Evolutionary conservation across 2,329 filamentous ascomycete genomes (phyloP), one percentile per base, ranked within the genome.

Genomic region (Ceratocystis colombiana): DNA sequence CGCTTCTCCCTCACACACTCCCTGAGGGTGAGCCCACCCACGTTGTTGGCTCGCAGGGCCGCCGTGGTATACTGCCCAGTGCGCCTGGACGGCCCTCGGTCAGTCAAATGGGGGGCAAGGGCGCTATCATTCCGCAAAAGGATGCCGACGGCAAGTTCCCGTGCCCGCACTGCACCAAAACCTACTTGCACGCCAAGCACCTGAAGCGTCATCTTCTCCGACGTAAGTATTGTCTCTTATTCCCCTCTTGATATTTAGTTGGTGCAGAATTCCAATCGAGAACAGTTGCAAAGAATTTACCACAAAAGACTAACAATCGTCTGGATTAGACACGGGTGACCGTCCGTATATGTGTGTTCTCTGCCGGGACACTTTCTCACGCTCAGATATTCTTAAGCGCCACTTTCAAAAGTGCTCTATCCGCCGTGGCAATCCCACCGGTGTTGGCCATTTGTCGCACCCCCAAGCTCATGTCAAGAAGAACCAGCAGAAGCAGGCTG

Each of bases 371-470:
- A 97, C 92, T 44, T 99, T 99, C 78, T 96, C 90, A 62, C 88
- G 94, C 75, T 96, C 91, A 81, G 94, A 99, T 75, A 97, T 99
- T 70, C 80, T 99, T 73, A 99, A 99, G 82, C 90, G 94, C 70
- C 94, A 99, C 79, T 99, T 97, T 78, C 92, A 96, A 77, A 99
- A 99, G 80, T 99, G 94, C 79, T 96, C 94, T 48, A 90, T 96
- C 70, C 87, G 94, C 72, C 88, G 94, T 74, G 94, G 94, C 67
- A 97, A 97, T 77, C 93, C 94, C 65, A 96, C 91, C 17, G 92
- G 92, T 71, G 90, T 90, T 69, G 96, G 89, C 73, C 94, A 99
- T 79, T 78, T 99, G 76, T 95, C 92, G 71, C 91, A 96, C 77
- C 90, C 91, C 45, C 89, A 93, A 76, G 88, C 89, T 70, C 90